A percentile compares a stretch with the other conserved stretches of the same genome.
phyloP scores from a whole-genome alignment of 2,329 filamentous ascomycete species.

The Colletotrichum caudatum region DNA sequence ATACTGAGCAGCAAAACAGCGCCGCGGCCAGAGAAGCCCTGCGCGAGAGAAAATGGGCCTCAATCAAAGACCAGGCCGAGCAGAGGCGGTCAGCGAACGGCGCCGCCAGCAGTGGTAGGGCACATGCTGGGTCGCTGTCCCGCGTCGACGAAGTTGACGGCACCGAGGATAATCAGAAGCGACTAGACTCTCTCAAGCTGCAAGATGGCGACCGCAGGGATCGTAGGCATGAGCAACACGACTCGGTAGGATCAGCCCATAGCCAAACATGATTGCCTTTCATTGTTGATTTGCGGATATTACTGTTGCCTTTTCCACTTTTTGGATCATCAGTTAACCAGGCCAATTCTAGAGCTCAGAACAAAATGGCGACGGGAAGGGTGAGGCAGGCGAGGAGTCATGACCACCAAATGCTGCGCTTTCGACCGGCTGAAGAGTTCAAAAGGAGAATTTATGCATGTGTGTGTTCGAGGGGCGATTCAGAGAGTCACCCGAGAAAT shows the following conservation, averaged over 20 bases:
- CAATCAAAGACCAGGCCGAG: constrained; percentile 83
- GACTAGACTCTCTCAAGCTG: constrained; percentile 89
- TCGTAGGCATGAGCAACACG: constrained; percentile 71
- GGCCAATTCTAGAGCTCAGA: constrained; percentile 26
- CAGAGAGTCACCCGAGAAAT: constrained; percentile 23
- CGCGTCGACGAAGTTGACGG: constrained; percentile 82
- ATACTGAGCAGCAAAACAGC: constrained; percentile 95
- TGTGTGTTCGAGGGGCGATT: constrained; percentile 15
- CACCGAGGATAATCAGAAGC: constrained; percentile 85
- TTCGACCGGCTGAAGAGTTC: constrained; percentile 33
- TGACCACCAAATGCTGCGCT: constrained; percentile 27
- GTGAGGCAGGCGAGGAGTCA: constrained; percentile 35
- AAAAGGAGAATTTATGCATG: constrained; percentile 19
- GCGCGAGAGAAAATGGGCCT: constrained; percentile 90
- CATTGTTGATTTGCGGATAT: constrained; percentile 14
- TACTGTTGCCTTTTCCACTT: background rate
- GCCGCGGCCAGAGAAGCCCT: constrained; percentile 85
- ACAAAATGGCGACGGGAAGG: constrained; percentile 35
- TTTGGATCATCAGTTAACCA: constrained; percentile 22
- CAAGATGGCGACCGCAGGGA: constrained; percentile 80
- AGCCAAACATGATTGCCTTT: constrained; percentile 60
- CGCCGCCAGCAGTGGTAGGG: constrained; percentile 50
- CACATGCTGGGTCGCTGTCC: constrained; percentile 58
- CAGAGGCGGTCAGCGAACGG: constrained; percentile 66
- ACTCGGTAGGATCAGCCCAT: constrained; percentile 66